A percentile compares a stretch with the other conserved stretches of the same genome.
Conservation (phyloP, 805 yeast species). For the Myxozyma melibiosi region DNA sequence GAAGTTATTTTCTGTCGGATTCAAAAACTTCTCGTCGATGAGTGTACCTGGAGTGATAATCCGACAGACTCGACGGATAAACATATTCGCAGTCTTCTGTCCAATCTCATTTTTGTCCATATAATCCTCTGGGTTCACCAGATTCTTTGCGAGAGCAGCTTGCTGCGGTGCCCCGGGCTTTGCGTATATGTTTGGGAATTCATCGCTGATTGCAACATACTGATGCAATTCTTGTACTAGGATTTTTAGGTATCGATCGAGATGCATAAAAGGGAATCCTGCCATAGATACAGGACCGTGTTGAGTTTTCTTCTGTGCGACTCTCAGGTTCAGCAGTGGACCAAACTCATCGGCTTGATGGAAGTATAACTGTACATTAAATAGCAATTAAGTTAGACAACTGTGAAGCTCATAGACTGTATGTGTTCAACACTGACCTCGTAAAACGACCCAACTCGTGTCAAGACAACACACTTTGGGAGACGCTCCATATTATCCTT, state of each 20-base stretch:
- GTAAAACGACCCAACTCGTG: conserved; percentile 86
- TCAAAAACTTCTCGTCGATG: conserved; percentile 80
- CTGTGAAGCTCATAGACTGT: neutral
- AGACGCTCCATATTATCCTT: conserved; percentile 49
- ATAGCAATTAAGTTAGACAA: neutral
- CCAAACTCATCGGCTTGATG: conserved; percentile 82
- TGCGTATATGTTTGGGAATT: conserved; percentile 42
- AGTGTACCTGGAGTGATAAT: conserved; percentile 92
- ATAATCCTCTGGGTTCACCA: conserved; percentile 29
- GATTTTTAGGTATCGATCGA: conserved; percentile 71
- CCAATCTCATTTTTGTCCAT: conserved; percentile 24
- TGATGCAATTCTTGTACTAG: conserved; percentile 69
- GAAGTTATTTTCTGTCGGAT: conserved; percentile 70
- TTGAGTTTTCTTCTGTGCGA: conserved; percentile 56
- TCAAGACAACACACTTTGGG: conserved; percentile 60
- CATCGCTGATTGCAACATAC: conserved; percentile 84
- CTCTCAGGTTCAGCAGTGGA: conserved; percentile 67
- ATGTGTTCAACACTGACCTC: too few species aligned
- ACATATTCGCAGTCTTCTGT: conserved; percentile 34
- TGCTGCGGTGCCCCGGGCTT: conserved; percentile 24
- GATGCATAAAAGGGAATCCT: conserved; percentile 78
- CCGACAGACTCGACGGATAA: conserved; percentile 72
- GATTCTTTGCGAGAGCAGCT: conserved; percentile 17
- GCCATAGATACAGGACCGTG: conserved; percentile 65
- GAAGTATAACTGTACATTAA: conserved; percentile 59